Evolutionary conservation across 768 basidiomycete species (phyloP).

Genomic region (Hericium rajendrae): DNA sequence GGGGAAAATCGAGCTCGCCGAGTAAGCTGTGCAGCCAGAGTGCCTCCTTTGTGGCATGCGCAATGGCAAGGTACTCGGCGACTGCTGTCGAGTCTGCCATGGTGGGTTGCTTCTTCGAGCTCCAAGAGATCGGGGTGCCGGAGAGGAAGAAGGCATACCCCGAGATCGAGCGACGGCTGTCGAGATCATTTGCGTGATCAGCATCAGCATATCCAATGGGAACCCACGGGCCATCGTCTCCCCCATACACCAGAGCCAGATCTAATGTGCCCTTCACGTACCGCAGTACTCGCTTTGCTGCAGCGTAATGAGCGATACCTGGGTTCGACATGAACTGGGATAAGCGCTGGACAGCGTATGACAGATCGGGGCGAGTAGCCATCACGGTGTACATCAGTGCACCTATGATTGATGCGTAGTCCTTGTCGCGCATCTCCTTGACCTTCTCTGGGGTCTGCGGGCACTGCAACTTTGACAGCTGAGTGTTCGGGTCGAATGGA

Average conservation of each 20-base stretch:
- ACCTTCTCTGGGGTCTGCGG: not conserved
- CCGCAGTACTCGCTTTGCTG: conserved; percentile 11
- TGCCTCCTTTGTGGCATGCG: conserved; percentile 18
- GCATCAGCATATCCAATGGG: not conserved
- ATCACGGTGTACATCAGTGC: conserved; percentile 19
- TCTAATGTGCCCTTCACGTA: conserved; percentile 14
- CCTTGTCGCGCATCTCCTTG: not conserved
- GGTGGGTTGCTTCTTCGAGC: conserved; percentile 21
- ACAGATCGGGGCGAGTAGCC: conserved; percentile 19
- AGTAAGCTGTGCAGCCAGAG: conserved; percentile 13
- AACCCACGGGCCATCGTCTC: not conserved
- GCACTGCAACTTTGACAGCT: not conserved
- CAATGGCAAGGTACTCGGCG: conserved; percentile 29
- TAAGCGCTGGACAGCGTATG: not conserved
- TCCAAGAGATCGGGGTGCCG: not conserved
- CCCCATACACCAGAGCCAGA: not conserved
- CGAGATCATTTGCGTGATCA: not conserved
- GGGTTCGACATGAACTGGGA: conserved; percentile 13
- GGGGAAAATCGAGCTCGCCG: conserved; percentile 3
- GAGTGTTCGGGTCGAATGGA: not conserved
- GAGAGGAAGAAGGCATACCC: not conserved
- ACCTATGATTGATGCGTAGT: conserved; percentile 5
- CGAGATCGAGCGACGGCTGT: not conserved
- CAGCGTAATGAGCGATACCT: conserved; percentile 6
- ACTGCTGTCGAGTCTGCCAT: conserved; percentile 28